A percentile compares a stretch with the other conserved stretches of the same genome.
Conservation (phyloP, 2,329 filamentous ascomycete species). For the Hymenoscyphus scutula region DNA sequence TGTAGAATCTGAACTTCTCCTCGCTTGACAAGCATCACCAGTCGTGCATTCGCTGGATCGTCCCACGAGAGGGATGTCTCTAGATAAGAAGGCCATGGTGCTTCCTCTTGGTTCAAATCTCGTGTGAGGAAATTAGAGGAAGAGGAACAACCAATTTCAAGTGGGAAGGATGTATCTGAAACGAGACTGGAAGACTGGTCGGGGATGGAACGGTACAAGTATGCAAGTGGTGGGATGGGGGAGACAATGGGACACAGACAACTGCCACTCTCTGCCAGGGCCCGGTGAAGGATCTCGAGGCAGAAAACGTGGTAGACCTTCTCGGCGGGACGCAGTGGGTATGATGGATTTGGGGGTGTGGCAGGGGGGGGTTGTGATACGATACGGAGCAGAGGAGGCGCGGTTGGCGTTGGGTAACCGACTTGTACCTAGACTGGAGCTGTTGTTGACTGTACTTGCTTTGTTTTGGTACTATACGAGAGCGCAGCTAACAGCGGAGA, state of each 20-base stretch:
- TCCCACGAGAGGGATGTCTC: neutral
- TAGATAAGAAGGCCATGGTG: constrained; percentile 11
- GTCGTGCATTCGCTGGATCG: constrained; percentile 6
- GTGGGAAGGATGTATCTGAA: constrained; percentile 12
- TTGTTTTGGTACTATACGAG: neutral
- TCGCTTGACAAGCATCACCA: constrained; percentile 42
- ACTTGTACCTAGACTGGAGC: neutral
- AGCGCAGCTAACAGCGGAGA: neutral
- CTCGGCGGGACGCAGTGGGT: constrained; percentile 10
- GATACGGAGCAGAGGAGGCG: neutral
- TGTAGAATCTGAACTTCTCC: constrained; percentile 34
- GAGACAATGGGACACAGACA: neutral
- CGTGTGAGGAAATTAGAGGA: constrained; percentile 4
- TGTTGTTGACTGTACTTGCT: too few relatives aligned
- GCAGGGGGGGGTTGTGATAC: neutral
- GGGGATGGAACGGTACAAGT: constrained; percentile 12
- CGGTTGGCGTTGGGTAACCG: neutral
- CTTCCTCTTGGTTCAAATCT: constrained; percentile 3
- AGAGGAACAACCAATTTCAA: constrained; percentile 6
- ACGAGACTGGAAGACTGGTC: constrained; percentile 6
- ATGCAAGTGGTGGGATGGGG: constrained; percentile 8
- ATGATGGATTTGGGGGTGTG: neutral
- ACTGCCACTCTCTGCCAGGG: constrained; percentile 3
- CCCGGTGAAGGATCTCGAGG: constrained; percentile 10
- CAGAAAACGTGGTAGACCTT: constrained; percentile 18